Base-by-base conservation (phyloP, 2,329 filamentous ascomycete genomes). In the Epichloe amarillans region DNA sequence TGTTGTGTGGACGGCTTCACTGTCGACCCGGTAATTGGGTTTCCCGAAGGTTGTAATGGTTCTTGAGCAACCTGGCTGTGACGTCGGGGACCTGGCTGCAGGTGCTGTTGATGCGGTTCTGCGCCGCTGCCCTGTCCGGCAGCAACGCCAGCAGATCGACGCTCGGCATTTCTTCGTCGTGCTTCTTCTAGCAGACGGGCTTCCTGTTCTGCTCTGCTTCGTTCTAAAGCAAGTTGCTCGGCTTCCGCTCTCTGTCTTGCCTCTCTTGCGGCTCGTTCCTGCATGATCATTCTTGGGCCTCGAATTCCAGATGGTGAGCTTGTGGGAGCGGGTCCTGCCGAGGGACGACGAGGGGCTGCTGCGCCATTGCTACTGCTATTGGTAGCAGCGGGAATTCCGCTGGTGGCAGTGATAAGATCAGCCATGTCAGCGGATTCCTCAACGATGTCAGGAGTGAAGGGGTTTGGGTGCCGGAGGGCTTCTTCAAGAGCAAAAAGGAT, bases 401-500 rank as follows among this genome's bases (percentile, higher is more conserved):
- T 78, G 62, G 80, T 78, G 62, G 80, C 75, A 53, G 66, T 66
- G 55, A 74, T 67, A 60, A 95, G 75, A 66, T 95, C 90, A 59
- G 90, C 86, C 90, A 98, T 97, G 61, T 81, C 80, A 59, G 90
- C 87, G 77, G 87, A 85, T 72, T 95, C 87, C 74, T 98, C 93
- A 54, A 83, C 77, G 58, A 83, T 71, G 67, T 95, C 89, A 23
- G 86, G 77, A 8, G 89, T 94, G 69, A 97, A 94, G 46, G 81
- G 73, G 57, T 88, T 79, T 2, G 91, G 89, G 45, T 84, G 79
- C 58, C 90, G 84, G 58, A 97, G 77, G 38, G 88, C 88, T 72
- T 94, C 88, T 72, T 97, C 90, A 52, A 97, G 80, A 38, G 89
- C 82, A 73, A 86, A 97, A 97, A 95, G 83, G 64, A 98, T 90